A percentile compares a stretch with the other conserved stretches of the same genome.
These are phyloP conservation scores for Maudiozyma bulderi DNA, from an alignment of 805 yeast genomes.

Conservation along the genomic window DNA sequence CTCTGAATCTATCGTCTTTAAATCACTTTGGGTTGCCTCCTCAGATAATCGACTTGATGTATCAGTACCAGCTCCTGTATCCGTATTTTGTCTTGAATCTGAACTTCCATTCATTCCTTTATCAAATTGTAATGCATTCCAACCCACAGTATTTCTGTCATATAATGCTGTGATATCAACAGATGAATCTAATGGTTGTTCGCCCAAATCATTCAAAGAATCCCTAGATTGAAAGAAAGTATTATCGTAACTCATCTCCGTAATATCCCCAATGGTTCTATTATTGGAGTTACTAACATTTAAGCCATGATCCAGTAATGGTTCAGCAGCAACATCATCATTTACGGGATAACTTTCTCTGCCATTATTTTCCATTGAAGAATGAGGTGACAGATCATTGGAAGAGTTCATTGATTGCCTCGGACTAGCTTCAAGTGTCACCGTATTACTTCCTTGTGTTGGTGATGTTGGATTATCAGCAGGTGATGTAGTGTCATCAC, in stretches of 20 bases:
- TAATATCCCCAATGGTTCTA: not conserved
- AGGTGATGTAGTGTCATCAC: conserved; percentile 2
- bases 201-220: conserved; percentile 15
- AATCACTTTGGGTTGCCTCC: not conserved
- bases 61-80: not conserved
- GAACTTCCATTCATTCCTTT: not conserved
- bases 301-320: conserved; percentile 14
- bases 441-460: not conserved
- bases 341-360: conserved; percentile 3
- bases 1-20: not conserved
- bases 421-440: conserved; percentile 2
- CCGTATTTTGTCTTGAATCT: not conserved
- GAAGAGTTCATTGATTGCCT: conserved; percentile 3
- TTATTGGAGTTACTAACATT: not conserved
- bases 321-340: conserved; percentile 12
- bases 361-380: conserved; percentile 14
- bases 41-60: not conserved
- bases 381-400: conserved; percentile 11
- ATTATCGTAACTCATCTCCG: conserved; percentile 11
- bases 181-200: conserved; percentile 22
- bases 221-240: conserved; percentile 25
- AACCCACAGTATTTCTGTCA: conserved; percentile 17
- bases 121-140: conserved; percentile 21
- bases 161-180: conserved; percentile 33
- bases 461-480: not conserved